Evolutionary conservation across 2,329 filamentous ascomycete genomes (phyloP).

Genomic region (Xylariales sp.): DNA sequence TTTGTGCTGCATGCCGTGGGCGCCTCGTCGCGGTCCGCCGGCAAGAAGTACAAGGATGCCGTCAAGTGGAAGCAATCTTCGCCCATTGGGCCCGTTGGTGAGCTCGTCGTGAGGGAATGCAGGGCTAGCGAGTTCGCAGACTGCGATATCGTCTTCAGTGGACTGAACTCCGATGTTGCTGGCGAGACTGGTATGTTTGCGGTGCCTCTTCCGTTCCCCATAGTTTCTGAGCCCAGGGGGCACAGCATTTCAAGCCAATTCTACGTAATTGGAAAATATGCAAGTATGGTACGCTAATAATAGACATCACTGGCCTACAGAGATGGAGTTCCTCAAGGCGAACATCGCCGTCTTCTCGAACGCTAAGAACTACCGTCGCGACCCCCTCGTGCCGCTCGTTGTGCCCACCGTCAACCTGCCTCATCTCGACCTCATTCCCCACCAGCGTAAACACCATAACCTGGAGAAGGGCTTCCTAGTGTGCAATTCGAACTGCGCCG

Average conservation of each 20-base stretch:
- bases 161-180: constrained; percentile 87
- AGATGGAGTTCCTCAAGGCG: constrained; percentile 85
- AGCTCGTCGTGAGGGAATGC: constrained; percentile 83
- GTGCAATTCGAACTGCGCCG: constrained; percentile 97
- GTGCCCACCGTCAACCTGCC: constrained; percentile 91
- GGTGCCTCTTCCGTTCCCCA: background rate
- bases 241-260: background rate
- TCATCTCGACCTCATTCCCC: constrained; percentile 83
- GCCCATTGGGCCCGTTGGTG: constrained; percentile 75
- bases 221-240: background rate
- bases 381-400: constrained; percentile 86
- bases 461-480: constrained; percentile 86
- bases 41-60: constrained; percentile 92
- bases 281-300: constrained; percentile 6
- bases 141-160: constrained; percentile 91
- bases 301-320: constrained; percentile 41
- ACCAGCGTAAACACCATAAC: constrained; percentile 70
- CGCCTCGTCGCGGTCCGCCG: constrained; percentile 82
- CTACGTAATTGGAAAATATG: no score
- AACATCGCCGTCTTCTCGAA: constrained; percentile 95
- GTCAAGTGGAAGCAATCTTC: constrained; percentile 90
- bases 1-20: constrained; percentile 85
- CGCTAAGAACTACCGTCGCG: constrained; percentile 92
- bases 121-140: constrained; percentile 76
- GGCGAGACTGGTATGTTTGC: constrained; percentile 72